phyloP scores from a whole-genome alignment of 106 monocot species.

The Dioscorea zingiberensis region DNA sequence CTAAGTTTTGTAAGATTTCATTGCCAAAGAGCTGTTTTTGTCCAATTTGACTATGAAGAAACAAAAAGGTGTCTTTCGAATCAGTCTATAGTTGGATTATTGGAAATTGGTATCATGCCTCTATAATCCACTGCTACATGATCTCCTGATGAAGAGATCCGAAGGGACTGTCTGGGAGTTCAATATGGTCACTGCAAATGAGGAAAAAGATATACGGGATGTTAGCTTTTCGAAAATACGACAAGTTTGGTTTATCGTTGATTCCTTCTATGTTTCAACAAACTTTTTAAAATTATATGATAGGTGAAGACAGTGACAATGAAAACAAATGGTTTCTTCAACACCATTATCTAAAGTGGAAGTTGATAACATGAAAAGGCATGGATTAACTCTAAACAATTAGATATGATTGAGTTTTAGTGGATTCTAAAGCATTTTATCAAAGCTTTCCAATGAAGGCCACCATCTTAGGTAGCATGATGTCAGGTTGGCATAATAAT shows the following conservation, averaged over 20 bases:
- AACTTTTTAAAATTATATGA: neutral
- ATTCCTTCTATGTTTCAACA: no score
- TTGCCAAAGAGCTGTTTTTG: no score
- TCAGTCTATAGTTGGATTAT: neutral
- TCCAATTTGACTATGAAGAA: neutral
- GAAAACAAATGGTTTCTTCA: neutral
- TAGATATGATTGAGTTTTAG: neutral
- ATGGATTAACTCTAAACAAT: neutral
- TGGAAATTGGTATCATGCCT: slow-evolving; percentile 4
- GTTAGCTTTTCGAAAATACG: neutral
- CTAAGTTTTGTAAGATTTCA: neutral
- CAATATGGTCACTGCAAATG: slow-evolving; percentile 14
- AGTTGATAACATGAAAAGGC: neutral
- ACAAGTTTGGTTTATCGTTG: neutral
- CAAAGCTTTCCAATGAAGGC: neutral
- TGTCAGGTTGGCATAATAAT: neutral
- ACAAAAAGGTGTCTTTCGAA: neutral
- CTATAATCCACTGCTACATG: slow-evolving; percentile 7
- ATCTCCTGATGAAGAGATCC: slow-evolving; percentile 1
- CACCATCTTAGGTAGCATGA: no score
- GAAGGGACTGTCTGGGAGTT: slow-evolving; percentile 28
- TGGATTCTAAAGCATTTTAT: neutral
- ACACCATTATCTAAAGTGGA: neutral
- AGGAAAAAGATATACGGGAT: neutral
- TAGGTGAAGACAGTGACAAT: neutral